Evolutionary conservation across 768 basidiomycete genomes (phyloP).

Genomic region (Naganishia friedmannii): DNA sequence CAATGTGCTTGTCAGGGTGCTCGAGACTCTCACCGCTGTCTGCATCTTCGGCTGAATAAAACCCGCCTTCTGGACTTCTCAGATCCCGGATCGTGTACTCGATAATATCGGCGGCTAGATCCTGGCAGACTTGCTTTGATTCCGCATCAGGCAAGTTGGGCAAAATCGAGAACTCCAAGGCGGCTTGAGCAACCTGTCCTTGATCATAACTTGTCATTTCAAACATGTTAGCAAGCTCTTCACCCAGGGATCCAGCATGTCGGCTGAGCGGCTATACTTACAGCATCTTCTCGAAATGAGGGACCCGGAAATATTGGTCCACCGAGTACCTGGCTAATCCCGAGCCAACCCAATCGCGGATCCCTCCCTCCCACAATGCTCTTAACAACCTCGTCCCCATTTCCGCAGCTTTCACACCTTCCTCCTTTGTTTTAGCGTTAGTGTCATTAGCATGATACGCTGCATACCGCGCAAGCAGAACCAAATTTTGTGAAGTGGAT

Average conservation of each 20-base stretch:
- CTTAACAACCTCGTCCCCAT: slow-evolving; percentile 42
- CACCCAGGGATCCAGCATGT: slow-evolving; percentile 36
- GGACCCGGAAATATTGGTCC: slow-evolving; percentile 55
- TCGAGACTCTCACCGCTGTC: slow-evolving; percentile 51
- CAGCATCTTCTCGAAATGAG: slow-evolving; percentile 56
- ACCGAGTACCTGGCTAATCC: slow-evolving; percentile 55
- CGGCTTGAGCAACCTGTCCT: slow-evolving; percentile 49
- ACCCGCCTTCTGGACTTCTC: slow-evolving; percentile 50
- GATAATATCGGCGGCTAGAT: slow-evolving; percentile 51
- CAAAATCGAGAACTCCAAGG: slow-evolving; percentile 38
- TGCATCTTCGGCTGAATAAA: slow-evolving; percentile 55
- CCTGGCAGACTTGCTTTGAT: slow-evolving; percentile 36
- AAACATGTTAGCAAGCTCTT: background rate
- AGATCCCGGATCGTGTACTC: slow-evolving; percentile 52
- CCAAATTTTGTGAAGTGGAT: slow-evolving; percentile 42
- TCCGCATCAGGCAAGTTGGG: slow-evolving; percentile 30
- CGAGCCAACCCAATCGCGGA: slow-evolving; percentile 54
- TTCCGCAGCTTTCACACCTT: slow-evolving; percentile 31
- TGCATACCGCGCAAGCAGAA: slow-evolving; percentile 40
- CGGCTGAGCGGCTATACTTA: slow-evolving; percentile 22
- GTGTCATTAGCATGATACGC: slow-evolving; percentile 19
- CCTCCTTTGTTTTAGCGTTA: slow-evolving; percentile 18
- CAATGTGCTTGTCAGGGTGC: slow-evolving; percentile 41
- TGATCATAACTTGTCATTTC: slow-evolving; percentile 51
- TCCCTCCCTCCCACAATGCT: slow-evolving; percentile 51